A percentile compares a stretch with the other conserved stretches of the same genome.
phyloP scores from a whole-genome alignment of 2,329 filamentous ascomycete species.

The Aureobasidium melanogenum region DNA sequence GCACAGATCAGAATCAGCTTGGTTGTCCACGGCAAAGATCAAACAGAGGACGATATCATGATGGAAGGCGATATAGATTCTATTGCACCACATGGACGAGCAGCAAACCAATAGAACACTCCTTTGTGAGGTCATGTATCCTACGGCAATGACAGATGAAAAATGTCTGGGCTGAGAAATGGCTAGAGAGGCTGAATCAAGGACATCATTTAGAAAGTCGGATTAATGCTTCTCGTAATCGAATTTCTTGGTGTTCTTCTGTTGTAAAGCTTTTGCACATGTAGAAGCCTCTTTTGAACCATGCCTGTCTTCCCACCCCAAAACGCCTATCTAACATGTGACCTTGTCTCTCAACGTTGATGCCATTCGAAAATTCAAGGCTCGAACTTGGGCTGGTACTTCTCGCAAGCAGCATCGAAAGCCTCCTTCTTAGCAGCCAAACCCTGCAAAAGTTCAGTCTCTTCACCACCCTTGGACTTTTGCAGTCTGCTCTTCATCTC shows the following conservation, averaged over 20 bases:
- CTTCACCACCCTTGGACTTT: slow-evolving; percentile 36
- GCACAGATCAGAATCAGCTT: no score
- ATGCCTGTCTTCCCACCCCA: background rate
- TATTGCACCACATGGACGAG: no score
- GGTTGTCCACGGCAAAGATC: no score
- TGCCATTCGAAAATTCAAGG: slow-evolving; percentile 34
- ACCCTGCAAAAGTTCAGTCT: slow-evolving; percentile 33
- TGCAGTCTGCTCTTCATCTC: slow-evolving; percentile 47
- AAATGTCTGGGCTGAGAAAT: no score
- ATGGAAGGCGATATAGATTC: no score
- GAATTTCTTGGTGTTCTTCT: background rate
- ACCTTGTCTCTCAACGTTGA: background rate
- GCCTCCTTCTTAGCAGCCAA: slow-evolving; percentile 75
- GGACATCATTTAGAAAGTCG: no score
- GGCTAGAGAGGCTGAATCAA: no score
- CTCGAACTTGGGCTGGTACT: slow-evolving; percentile 77
- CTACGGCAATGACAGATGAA: no score
- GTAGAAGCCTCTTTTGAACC: background rate
- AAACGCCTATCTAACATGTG: background rate
- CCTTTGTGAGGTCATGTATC: no score
- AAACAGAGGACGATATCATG: no score
- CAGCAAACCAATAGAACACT: no score
- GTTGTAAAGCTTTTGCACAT: background rate
- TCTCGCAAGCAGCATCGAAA: slow-evolving; percentile 78
- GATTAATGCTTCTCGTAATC: no score